Base-by-base conservation (phyloP, 2,329 filamentous ascomycete species). In the Sporothrix curviconia region DNA sequence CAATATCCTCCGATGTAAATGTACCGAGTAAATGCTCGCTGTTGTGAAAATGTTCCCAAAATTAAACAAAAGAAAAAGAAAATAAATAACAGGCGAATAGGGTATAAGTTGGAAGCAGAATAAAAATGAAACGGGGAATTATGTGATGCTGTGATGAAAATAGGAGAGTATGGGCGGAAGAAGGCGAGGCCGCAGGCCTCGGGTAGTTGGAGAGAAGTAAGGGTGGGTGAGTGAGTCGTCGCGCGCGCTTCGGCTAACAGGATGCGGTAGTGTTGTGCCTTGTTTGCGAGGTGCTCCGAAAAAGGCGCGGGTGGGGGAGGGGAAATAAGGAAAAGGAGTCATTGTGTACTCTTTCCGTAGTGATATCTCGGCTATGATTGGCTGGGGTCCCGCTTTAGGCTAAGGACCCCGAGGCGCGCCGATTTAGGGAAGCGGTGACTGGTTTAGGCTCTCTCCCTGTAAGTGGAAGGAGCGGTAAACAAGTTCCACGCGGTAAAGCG, bases 221-320 rank as follows among this genome's bases (percentile, higher is more conserved):
- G 19, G 49, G 12, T 28, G 34, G 24, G 40, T 22, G 12, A 30
- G 8, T 19, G 24, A 8, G 17, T 9, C 15, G 25, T 53, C 24
- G 36, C 36, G 50, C 36, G 50, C 36, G 49, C 49, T 53, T 53
- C 50, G 50, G 50, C 50, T 42, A 42, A 42, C 9, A 4, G 36
- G 15, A n/a, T 8, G 19, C 11, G n/a, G 17, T 24, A 17, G 15
- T 30, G 30, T 42, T 24, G 12, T 24, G 25, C 36, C 50, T 42
- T 32, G 24, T 14, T 12, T 39, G 34, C 19, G 24, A 34, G 24
- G 17, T 15, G 24, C 24, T 8, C 30, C 24, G 50, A 53, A 42
- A 53, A 32, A 9, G 37, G 50, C 22, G 28, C 49, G 34, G 49
- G 15, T 51, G 25, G n/a, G n/a, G n/a, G 28, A 37, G 36, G 28